Conservation (phyloP, 345 rosid genomes). For the Mallotus nudiflorus region DNA sequence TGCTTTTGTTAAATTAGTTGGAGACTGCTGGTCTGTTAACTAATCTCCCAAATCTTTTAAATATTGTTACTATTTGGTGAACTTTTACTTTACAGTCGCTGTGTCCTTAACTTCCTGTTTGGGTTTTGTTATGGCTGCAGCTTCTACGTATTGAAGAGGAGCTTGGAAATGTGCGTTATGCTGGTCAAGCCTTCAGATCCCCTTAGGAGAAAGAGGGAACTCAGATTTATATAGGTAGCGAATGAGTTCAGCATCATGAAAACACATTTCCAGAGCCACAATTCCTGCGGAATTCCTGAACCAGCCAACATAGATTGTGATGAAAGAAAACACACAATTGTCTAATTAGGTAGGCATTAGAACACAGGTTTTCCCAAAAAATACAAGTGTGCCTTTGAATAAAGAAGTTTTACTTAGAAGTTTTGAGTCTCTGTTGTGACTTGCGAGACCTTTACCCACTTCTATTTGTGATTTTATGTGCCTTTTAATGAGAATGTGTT, state of each 20-base stretch:
- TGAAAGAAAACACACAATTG: background rate
- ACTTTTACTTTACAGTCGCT: background rate
- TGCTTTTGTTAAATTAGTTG: too few relatives aligned
- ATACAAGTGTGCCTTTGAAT: slow-evolving; percentile 9
- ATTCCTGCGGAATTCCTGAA: background rate
- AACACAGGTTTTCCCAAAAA: background rate
- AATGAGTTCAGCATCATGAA: background rate
- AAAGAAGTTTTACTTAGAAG: background rate
- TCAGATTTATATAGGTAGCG: slow-evolving; percentile 2
- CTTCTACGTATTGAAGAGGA: slow-evolving; percentile 98
- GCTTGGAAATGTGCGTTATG: slow-evolving; percentile 78
- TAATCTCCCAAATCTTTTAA: background rate
- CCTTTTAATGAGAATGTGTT: too few relatives aligned
- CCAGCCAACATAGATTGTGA: background rate
- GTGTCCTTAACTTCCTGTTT: background rate
- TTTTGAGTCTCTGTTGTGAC: too few relatives aligned
- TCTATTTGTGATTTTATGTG: too few relatives aligned
- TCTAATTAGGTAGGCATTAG: background rate
- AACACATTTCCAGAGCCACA: slow-evolving; percentile 1
- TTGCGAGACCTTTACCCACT: too few relatives aligned
- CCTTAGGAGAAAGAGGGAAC: slow-evolving; percentile 42
- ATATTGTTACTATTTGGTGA: background rate
- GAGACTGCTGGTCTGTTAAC: background rate
- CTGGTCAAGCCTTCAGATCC: slow-evolving; percentile 87
- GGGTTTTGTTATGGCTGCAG: slow-evolving; percentile 42